phyloP scores from a whole-genome alignment of 2,329 filamentous ascomycete genomes.

The Cladosporium sp. region DNA sequence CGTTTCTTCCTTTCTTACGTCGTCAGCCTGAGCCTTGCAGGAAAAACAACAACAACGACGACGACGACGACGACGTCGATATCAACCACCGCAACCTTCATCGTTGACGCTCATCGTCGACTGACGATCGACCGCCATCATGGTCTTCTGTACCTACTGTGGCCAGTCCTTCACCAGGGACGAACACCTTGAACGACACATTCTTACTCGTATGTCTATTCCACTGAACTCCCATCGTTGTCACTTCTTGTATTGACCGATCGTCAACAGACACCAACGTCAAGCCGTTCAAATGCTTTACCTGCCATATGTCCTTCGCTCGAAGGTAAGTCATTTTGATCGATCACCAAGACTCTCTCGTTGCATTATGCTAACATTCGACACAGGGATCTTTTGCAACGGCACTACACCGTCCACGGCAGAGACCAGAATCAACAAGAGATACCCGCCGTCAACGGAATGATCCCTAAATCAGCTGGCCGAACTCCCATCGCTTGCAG shows the following conservation, averaged over 20 bases:
- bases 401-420: conserved; percentile 51
- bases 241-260: neutral
- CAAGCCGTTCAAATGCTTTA: conserved; percentile 54
- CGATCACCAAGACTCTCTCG: neutral
- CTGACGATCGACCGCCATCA: conserved; percentile 26
- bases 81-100: neutral
- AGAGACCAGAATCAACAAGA: conserved; percentile 48
- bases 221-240: conserved; percentile 1
- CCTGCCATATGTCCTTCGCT: conserved; percentile 53
- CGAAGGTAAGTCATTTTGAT: conserved; percentile 38
- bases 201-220: conserved; percentile 40
- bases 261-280: conserved; percentile 45
- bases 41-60: neutral
- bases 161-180: conserved; percentile 51
- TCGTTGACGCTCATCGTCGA: conserved; percentile 3
- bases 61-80: too few relatives aligned
- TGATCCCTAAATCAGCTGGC: conserved; percentile 50
- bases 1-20: neutral
- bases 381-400: conserved; percentile 46
- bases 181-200: conserved; percentile 50
- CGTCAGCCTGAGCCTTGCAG: neutral
- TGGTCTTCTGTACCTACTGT: conserved; percentile 53
- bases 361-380: conserved; percentile 1
- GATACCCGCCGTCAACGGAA: conserved; percentile 44
- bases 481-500: conserved; percentile 51